Evolutionary conservation across 1,284 basidiomycete species (phyloP).

Genomic region (Cyathus olla): DNA sequence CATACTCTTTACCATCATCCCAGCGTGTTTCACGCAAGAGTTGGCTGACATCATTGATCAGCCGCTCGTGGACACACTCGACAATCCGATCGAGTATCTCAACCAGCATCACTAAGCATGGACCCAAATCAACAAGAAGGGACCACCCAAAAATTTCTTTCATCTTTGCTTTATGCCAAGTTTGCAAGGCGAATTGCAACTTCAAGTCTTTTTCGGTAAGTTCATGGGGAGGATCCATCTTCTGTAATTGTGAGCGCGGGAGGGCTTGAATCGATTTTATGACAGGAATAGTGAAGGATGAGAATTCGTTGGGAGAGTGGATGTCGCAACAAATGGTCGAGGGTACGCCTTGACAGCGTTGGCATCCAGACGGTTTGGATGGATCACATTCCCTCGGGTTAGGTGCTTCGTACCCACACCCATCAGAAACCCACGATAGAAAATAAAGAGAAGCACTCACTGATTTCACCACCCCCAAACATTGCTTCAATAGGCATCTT

Average conservation of each 20-base stretch:
- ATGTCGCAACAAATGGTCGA: not conserved
- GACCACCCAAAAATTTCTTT: not conserved
- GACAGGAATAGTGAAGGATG: not conserved
- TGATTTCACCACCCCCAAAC: not conserved
- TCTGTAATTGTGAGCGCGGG: not conserved
- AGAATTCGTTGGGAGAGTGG: not conserved
- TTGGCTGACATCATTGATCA: not conserved
- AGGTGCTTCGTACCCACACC: not conserved
- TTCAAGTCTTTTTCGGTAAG: not conserved
- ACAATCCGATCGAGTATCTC: constrained; percentile 8
- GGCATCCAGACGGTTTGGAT: not conserved
- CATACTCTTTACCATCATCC: constrained; percentile 1
- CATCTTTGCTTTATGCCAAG: not conserved
- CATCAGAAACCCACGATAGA: not conserved
- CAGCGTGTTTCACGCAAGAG: constrained; percentile 5
- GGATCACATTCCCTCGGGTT: not conserved
- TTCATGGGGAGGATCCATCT: not conserved
- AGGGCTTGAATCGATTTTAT: not conserved
- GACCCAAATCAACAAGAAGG: not conserved
- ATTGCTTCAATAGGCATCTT: not conserved
- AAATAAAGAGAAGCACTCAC: not conserved
- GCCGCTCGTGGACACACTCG: not conserved
- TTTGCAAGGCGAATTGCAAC: not conserved
- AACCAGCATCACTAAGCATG: constrained; percentile 1
- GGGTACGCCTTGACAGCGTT: not conserved